Evolutionary conservation across 2,329 filamentous ascomycete species (phyloP).

Genomic region (Parafenestella ontariensis): DNA sequence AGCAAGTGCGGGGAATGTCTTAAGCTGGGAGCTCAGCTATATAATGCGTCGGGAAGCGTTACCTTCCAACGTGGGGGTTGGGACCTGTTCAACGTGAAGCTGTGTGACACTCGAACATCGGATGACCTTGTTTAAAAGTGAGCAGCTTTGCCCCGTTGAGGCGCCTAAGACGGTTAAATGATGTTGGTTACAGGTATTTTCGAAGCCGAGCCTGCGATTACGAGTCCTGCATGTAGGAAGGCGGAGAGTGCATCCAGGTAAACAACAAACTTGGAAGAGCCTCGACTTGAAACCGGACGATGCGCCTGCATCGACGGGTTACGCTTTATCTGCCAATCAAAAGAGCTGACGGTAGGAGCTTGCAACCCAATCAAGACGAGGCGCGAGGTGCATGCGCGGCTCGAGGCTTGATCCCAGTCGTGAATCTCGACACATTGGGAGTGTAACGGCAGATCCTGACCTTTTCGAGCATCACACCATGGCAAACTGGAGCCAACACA

Average conservation of each 20-base stretch:
- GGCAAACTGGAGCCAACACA: slow-evolving; percentile 3
- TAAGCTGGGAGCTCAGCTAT: slow-evolving; percentile 20
- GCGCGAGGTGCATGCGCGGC: slow-evolving; percentile 28
- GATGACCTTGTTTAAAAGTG: slow-evolving; percentile 20
- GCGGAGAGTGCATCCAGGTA: slow-evolving; percentile 28
- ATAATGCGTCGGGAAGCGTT: slow-evolving; percentile 14
- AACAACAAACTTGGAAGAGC: slow-evolving; percentile 48
- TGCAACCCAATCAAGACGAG: slow-evolving; percentile 31
- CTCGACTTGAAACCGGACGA: slow-evolving; percentile 40
- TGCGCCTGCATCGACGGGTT: slow-evolving; percentile 25
- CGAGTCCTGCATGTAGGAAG: slow-evolving; percentile 29
- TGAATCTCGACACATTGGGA: slow-evolving; percentile 30
- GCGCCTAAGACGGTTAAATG: slow-evolving; percentile 20
- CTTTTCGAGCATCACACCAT: slow-evolving; percentile 16
- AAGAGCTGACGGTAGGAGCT: slow-evolving; percentile 9
- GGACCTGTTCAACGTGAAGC: slow-evolving; percentile 13
- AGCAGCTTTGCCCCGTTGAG: slow-evolving; percentile 17
- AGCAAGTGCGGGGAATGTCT: slow-evolving; percentile 16
- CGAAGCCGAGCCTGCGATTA: slow-evolving; percentile 21
- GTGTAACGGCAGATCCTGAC: slow-evolving; percentile 34
- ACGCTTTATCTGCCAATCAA: slow-evolving; percentile 37
- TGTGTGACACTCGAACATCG: slow-evolving; percentile 19
- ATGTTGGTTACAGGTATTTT: slow-evolving; percentile 19
- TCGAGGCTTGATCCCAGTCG: slow-evolving; percentile 31
- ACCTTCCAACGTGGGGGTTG: slow-evolving; percentile 26